Evolutionary conservation across 306 rosid species (phyloP).

Genomic region (Potentilla sterilis): DNA sequence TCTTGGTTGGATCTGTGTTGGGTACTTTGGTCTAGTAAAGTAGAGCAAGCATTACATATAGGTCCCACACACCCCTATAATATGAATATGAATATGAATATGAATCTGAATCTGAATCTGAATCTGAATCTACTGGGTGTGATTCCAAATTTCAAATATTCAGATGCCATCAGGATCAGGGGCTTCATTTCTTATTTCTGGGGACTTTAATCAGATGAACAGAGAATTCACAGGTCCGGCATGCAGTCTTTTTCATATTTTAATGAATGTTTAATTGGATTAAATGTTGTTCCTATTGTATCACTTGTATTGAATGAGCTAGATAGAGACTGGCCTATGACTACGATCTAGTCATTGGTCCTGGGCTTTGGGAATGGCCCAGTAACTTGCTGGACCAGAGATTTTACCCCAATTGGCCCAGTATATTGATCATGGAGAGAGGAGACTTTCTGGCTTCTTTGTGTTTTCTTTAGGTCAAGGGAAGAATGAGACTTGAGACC

Average conservation of each 20-base stretch:
- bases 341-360: not conserved
- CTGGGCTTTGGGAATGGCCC: not conserved
- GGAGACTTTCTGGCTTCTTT: no score
- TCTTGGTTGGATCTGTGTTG: not conserved
- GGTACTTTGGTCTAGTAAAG: slow-evolving; percentile 7
- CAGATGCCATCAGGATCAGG: not conserved
- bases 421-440: not conserved
- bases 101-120: not conserved
- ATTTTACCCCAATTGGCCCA: not conserved
- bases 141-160: not conserved
- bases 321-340: not conserved
- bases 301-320: not conserved
- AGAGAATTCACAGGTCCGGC: not conserved
- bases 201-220: not conserved
- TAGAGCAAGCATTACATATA: not conserved
- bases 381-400: not conserved
- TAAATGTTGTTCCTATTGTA: not conserved
- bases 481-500: not conserved
- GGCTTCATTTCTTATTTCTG: not conserved
- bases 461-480: not conserved
- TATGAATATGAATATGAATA: not conserved
- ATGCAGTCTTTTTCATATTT: not conserved
- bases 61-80: not conserved
- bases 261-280: not conserved
- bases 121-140: not conserved